phyloP scores from a whole-genome alignment of 768 basidiomycete genomes.

The Cyclocybe cylindracea region DNA sequence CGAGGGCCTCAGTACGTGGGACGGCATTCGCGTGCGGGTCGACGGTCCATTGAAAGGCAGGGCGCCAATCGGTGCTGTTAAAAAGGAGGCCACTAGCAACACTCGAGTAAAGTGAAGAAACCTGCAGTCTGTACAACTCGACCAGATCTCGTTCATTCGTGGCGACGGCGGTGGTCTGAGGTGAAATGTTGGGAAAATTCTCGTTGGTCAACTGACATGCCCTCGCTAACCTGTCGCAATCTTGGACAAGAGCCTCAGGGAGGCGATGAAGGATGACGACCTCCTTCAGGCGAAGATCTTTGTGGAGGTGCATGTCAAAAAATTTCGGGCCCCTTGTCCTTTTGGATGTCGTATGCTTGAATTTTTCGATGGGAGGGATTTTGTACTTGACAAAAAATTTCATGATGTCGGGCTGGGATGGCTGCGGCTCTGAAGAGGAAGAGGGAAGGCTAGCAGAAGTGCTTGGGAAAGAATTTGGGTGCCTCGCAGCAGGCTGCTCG shows the following conservation, averaged over 20 bases:
- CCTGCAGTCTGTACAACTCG: no score
- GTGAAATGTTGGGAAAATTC: background rate
- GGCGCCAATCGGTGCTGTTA: no score
- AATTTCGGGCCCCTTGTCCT: background rate
- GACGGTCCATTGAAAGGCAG: no score
- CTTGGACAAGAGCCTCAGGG: background rate
- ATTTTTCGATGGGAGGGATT: background rate
- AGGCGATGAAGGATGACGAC: background rate
- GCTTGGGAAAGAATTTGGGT: no score
- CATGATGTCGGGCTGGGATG: no score
- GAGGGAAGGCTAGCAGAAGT: no score
- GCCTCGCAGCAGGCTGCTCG: no score
- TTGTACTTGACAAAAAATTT: background rate
- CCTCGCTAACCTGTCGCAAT: background rate
- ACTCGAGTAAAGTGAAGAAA: no score
- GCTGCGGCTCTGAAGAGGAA: no score
- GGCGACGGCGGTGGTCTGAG: background rate
- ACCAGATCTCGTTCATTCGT: background rate
- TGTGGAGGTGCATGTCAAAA: conserved; percentile 1
- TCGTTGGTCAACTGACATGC: background rate
- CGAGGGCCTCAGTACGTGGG: background rate
- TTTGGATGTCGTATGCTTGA: background rate
- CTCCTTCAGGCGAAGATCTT: background rate
- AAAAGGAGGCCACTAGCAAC: no score
- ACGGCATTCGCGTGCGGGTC: no score